A percentile compares a stretch with the other conserved stretches of the same genome.
Evolutionary conservation across 2,329 filamentous ascomycete species (phyloP).

Genomic region (Cryphonectria carpinicola): DNA sequence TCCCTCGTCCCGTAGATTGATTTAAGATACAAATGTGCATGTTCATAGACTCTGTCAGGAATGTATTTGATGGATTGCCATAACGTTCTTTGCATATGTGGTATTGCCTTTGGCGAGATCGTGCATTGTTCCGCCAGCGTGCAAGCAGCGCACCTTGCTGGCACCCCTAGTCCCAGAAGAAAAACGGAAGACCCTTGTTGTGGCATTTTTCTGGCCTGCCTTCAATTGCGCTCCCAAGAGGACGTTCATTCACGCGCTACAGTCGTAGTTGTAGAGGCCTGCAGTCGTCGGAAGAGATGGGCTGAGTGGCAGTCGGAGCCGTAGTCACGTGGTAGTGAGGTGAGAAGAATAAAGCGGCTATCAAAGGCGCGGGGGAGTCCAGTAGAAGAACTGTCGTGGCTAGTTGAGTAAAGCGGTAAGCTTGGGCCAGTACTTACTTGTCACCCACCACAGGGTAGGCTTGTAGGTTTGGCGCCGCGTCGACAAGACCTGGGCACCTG

Average conservation of each 20-base stretch:
- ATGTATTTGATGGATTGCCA: background rate
- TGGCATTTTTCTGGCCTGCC: background rate
- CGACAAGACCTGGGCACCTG: background rate
- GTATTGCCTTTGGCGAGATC: background rate
- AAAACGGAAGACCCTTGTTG: background rate
- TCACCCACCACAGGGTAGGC: background rate
- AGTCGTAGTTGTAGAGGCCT: background rate
- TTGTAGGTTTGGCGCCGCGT: conserved; percentile 1
- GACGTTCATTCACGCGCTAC: background rate
- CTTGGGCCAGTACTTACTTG: background rate
- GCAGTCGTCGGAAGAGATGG: background rate
- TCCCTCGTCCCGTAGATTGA: background rate
- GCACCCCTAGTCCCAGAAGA: background rate
- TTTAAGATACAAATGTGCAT: background rate
- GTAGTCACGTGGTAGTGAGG: background rate
- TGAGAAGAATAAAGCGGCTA: background rate
- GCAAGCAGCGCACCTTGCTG: background rate
- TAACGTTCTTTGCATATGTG: background rate
- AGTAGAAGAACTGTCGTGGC: background rate
- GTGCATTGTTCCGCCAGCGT: background rate
- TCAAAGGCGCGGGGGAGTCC: background rate
- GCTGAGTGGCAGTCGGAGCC: background rate
- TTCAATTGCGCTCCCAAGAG: background rate
- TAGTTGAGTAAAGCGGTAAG: background rate
- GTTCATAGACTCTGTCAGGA: background rate